phyloP scores from a whole-genome alignment of 2,329 filamentous ascomycete species.

The Colletotrichum chlorophyti region DNA sequence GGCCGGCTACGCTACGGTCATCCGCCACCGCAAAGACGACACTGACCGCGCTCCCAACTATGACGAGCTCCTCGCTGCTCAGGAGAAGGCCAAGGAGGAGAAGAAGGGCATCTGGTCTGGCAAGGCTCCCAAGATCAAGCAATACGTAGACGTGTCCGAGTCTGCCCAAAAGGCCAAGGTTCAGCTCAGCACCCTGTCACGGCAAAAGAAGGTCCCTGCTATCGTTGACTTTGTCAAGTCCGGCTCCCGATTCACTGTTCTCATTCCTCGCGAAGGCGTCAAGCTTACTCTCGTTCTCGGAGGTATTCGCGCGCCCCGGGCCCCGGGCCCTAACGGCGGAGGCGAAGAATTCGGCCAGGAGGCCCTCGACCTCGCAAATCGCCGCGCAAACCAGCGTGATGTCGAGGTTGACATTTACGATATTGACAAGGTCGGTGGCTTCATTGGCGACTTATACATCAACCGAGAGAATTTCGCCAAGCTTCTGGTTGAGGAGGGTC shows the following conservation, averaged over 20 bases:
- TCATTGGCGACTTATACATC: conserved; percentile 93
- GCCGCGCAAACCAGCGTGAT: conserved; percentile 89
- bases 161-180: conserved; percentile 94
- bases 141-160: conserved; percentile 90
- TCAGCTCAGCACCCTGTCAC: conserved; percentile 83
- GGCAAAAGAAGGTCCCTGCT: conserved; percentile 90
- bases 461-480: conserved; percentile 97
- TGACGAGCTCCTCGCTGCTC: conserved; percentile 82
- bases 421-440: conserved; percentile 95
- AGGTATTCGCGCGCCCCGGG: conserved; percentile 88
- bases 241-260: conserved; percentile 90
- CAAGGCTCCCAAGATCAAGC: conserved; percentile 83
- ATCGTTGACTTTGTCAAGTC: conserved; percentile 98
- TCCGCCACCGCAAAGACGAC: conserved; percentile 93
- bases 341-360: conserved; percentile 96
- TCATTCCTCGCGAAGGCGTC: conserved; percentile 90
- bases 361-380: conserved; percentile 89
- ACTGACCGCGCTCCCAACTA: conserved; percentile 94
- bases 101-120: conserved; percentile 95
- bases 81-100: conserved; percentile 83
- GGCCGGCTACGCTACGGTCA: conserved; percentile 90
- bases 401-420: conserved; percentile 95
- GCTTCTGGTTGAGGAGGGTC: conserved; percentile 88
- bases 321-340: conserved; percentile 75
- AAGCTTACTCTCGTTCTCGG: conserved; percentile 95